Conservation (phyloP, 495 filamentous ascomycete genomes). For the Neurospora sp. region DNA sequence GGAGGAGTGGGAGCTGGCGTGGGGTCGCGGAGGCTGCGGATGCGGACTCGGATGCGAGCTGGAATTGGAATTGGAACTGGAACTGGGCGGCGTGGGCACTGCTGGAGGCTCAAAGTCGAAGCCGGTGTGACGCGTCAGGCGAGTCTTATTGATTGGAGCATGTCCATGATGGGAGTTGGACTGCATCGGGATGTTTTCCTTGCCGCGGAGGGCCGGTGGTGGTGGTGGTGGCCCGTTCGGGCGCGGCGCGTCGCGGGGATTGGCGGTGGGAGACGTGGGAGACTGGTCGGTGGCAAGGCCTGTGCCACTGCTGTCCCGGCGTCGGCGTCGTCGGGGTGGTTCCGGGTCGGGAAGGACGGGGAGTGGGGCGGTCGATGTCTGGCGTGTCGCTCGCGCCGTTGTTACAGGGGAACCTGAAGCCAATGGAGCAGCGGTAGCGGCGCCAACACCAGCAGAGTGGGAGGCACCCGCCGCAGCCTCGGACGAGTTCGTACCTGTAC, state of each 20-base stretch:
- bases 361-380: conserved; percentile 25
- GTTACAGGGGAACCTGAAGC: conserved; percentile 6
- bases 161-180: background rate
- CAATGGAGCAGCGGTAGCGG: conserved; percentile 1
- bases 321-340: conserved; percentile 25
- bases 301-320: conserved; percentile 8
- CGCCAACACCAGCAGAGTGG: background rate
- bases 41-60: background rate
- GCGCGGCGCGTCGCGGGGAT: background rate
- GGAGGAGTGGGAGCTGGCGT: background rate
- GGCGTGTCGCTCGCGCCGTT: conserved; percentile 32
- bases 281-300: conserved; percentile 5
- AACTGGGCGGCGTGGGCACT: background rate
- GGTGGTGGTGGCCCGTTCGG: background rate
- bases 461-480: background rate
- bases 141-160: conserved; percentile 5
- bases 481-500: background rate
- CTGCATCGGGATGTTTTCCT: conserved; percentile 22
- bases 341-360: conserved; percentile 20
- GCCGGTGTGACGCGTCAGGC: conserved; percentile 13
- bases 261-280: background rate
- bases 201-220: conserved; percentile 7
- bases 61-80: background rate
- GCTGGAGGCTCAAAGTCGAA: background rate
- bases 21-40: background rate